Evolutionary conservation across 2,329 filamentous ascomycete genomes (phyloP).

Genomic region (Phyllosticta citriasiana): DNA sequence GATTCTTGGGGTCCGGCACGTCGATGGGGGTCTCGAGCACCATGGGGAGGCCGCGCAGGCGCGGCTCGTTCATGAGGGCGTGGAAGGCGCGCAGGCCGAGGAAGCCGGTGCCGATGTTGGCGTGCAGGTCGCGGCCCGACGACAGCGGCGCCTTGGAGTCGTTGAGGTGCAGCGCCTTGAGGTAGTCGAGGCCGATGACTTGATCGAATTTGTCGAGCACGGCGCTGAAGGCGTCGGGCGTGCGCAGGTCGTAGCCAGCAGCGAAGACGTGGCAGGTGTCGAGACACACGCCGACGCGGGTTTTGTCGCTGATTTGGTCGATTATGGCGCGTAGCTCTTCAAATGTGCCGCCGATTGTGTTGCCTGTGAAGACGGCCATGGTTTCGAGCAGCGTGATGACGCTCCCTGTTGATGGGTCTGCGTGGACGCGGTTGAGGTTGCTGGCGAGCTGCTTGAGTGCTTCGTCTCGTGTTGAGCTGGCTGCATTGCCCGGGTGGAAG

Average conservation of each 20-base stretch:
- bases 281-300: constrained; percentile 82
- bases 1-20: constrained; percentile 50
- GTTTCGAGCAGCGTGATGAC: constrained; percentile 88
- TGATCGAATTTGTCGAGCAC: constrained; percentile 70
- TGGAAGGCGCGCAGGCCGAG: constrained; percentile 85
- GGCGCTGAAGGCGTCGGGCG: constrained; percentile 58
- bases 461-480: constrained; percentile 51
- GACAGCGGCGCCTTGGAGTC: constrained; percentile 85
- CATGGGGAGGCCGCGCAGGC: constrained; percentile 74
- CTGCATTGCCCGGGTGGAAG: constrained; percentile 86
- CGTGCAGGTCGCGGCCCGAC: constrained; percentile 80
- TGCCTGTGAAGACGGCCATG: constrained; percentile 76
- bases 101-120: constrained; percentile 93
- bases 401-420: constrained; percentile 51
- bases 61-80: constrained; percentile 72
- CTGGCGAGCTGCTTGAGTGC: constrained; percentile 71
- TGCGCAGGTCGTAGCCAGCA: constrained; percentile 80
- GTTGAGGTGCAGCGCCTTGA: constrained; percentile 84
- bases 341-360: constrained; percentile 76
- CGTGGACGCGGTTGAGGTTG: constrained; percentile 73
- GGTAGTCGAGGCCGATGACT: constrained; percentile 66
- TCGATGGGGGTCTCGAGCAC: constrained; percentile 95
- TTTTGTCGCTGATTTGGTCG: constrained; percentile 65
- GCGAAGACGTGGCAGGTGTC: constrained; percentile 97
- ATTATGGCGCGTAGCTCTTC: constrained; percentile 84